A percentile compares a stretch with the other conserved stretches of the same genome.
Evolutionary conservation across 805 yeast species (phyloP).

Genomic region (Barnettozyma siamensis): DNA sequence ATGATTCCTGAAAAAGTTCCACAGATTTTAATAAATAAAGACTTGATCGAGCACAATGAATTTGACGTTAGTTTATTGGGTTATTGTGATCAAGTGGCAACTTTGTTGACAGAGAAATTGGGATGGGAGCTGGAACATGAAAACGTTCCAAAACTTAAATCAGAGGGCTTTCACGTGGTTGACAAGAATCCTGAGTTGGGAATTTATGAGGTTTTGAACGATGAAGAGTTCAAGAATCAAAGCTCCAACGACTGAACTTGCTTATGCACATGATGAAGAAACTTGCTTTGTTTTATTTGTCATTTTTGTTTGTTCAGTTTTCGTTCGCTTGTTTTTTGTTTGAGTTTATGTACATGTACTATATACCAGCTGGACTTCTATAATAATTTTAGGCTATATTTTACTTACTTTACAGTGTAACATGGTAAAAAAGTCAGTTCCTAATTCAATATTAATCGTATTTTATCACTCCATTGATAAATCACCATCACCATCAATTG

Average conservation of each 20-base stretch:
- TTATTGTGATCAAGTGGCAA: constrained; percentile 76
- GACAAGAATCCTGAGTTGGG: constrained; percentile 29
- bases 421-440: too few species aligned
- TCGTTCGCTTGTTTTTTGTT: too few species aligned
- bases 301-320: too few species aligned
- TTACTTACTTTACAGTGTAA: too few species aligned
- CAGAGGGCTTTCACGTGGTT: constrained; percentile 27
- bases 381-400: too few species aligned
- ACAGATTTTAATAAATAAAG: constrained; percentile 73
- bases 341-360: too few species aligned
- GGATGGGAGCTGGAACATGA: constrained; percentile 58
- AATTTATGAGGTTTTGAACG: constrained; percentile 30
- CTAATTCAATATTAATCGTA: too few species aligned
- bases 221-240: constrained; percentile 17
- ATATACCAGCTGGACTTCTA: too few species aligned
- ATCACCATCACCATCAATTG: constrained; percentile 16
- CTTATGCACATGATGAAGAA: too few species aligned
- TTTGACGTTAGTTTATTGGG: constrained; percentile 78
- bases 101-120: constrained; percentile 50
- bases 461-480: constrained; percentile 18
- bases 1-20: constrained; percentile 69
- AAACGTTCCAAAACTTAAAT: constrained; percentile 35
- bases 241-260: not conserved
- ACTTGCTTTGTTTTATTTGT: too few species aligned
- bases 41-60: constrained; percentile 67